Percentiles rank a stretch among this genome's conserved stretches.
Evolutionary conservation across 2,329 filamentous ascomycete genomes (phyloP).

Genomic region (Penicillium expansum): DNA sequence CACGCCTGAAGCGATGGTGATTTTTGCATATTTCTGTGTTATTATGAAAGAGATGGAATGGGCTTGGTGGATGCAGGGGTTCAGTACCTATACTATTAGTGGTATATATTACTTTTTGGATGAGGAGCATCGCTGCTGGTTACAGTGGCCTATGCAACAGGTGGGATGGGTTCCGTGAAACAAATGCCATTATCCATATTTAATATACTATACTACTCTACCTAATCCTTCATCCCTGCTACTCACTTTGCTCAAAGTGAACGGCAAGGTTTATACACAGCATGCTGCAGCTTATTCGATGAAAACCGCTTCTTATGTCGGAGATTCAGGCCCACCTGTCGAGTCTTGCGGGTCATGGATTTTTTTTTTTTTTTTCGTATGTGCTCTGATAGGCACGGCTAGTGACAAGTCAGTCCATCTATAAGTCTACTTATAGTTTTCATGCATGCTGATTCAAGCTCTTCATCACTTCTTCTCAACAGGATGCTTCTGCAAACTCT

Average conservation of each 20-base stretch:
- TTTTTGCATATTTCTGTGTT: constrained; percentile 26
- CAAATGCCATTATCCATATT: no score
- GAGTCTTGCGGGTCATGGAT: no score
- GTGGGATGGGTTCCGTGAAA: no score
- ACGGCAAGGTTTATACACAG: neutral
- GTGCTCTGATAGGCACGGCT: neutral
- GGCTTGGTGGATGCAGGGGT: constrained; percentile 30
- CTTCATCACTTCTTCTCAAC: constrained; percentile 62
- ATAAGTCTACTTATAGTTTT: neutral
- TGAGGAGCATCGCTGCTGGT: constrained; percentile 20
- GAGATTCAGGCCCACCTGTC: neutral
- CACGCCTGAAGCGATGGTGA: constrained; percentile 20
- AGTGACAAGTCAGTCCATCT: neutral
- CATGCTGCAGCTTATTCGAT: neutral
- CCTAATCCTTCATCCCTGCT: no score
- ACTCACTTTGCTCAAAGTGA: neutral
- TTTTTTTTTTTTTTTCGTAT: neutral
- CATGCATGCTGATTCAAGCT: neutral
- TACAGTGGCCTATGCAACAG: no score
- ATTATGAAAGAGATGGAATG: constrained; percentile 22
- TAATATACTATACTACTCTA: no score
- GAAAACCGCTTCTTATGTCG: neutral
- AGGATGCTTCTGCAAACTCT: constrained; percentile 49
- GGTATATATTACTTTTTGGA: constrained; percentile 20
- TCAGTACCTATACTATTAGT: constrained; percentile 16